Percentiles rank a stretch among this genome's conserved stretches.
phyloP scores from a whole-genome alignment of 2,329 filamentous ascomycete genomes.

The Seiridium unicorne region DNA sequence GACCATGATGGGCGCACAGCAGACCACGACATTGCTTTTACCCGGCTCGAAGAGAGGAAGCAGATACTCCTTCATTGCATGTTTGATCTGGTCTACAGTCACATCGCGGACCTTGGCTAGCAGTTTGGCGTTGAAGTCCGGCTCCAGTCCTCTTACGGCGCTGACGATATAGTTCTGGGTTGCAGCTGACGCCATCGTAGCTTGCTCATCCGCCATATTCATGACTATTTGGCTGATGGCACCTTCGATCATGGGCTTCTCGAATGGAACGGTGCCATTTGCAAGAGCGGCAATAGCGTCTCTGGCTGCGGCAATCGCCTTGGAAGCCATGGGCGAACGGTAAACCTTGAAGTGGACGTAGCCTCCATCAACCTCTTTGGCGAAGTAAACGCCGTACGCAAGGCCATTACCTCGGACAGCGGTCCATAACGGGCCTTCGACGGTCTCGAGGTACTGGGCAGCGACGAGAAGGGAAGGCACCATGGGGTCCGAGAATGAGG shows the following conservation, averaged over 20 bases:
- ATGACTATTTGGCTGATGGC: slow-evolving; percentile 89
- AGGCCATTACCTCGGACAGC: slow-evolving; percentile 90
- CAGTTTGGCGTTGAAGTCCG: slow-evolving; percentile 75
- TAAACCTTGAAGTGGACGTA: slow-evolving; percentile 84
- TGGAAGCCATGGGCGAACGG: slow-evolving; percentile 84
- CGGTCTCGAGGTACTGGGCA: slow-evolving; percentile 84
- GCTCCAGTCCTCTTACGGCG: slow-evolving; percentile 73
- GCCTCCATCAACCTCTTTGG: slow-evolving; percentile 74
- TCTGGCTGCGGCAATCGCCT: slow-evolving; percentile 77
- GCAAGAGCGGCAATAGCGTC: slow-evolving; percentile 74
- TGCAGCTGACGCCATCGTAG: slow-evolving; percentile 80
- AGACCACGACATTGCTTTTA: slow-evolving; percentile 82
- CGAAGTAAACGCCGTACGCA: slow-evolving; percentile 84
- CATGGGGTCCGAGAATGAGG: slow-evolving; percentile 71
- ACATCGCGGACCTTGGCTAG: slow-evolving; percentile 76
- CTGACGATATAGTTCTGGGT: slow-evolving; percentile 79
- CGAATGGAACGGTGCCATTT: slow-evolving; percentile 68
- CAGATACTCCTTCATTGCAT: slow-evolving; percentile 71
- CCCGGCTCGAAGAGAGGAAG: slow-evolving; percentile 77
- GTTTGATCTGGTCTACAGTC: slow-evolving; percentile 71
- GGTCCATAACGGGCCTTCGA: slow-evolving; percentile 93
- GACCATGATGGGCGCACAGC: slow-evolving; percentile 80
- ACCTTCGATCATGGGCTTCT: slow-evolving; percentile 81
- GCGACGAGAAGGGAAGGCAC: slow-evolving; percentile 86
- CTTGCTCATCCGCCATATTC: slow-evolving; percentile 81